A percentile compares a stretch with the other conserved stretches of the same genome.
Conservation (phyloP, 1,284 basidiomycete species). For the Apiotrichum domesticum region DNA sequence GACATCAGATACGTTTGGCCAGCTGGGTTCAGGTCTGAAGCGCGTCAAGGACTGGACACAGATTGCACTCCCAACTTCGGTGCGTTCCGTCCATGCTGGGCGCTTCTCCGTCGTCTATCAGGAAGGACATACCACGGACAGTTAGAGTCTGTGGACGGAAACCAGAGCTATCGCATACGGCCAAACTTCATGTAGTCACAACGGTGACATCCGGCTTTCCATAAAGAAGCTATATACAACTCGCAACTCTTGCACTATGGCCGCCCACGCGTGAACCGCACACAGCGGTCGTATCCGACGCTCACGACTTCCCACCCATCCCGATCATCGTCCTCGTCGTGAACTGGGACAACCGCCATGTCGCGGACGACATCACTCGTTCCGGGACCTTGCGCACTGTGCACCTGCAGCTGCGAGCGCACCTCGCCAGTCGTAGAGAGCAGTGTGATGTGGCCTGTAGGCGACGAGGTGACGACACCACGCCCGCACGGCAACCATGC, state of each 20-base stretch:
- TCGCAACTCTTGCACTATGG: neutral
- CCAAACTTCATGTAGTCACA: too few species aligned
- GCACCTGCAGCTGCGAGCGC: conserved; percentile 34
- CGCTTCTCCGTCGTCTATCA: too few species aligned
- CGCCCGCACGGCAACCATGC: conserved; percentile 42
- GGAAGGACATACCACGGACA: too few species aligned
- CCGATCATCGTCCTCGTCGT: neutral
- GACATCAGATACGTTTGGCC: conserved; percentile 1
- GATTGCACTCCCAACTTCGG: too few species aligned
- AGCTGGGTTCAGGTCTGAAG: too few species aligned
- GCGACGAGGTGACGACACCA: conserved; percentile 38
- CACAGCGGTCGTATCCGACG: conserved; percentile 42
- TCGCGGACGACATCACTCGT: conserved; percentile 41
- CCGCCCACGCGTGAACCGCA: conserved; percentile 26
- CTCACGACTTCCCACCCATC: conserved; percentile 37
- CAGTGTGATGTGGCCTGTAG: conserved; percentile 41
- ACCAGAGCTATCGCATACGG: too few species aligned
- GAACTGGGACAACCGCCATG: conserved; percentile 3
- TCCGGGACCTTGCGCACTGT: conserved; percentile 28
- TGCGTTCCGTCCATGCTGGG: too few species aligned
- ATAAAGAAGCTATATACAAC: neutral
- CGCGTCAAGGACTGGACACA: too few species aligned
- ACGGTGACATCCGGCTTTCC: too few species aligned
- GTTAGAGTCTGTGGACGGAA: too few species aligned
- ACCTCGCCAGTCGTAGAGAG: conserved; percentile 32